Conservation (phyloP, 352 stramenopile species). For the Globisporangium ultimum region DNA sequence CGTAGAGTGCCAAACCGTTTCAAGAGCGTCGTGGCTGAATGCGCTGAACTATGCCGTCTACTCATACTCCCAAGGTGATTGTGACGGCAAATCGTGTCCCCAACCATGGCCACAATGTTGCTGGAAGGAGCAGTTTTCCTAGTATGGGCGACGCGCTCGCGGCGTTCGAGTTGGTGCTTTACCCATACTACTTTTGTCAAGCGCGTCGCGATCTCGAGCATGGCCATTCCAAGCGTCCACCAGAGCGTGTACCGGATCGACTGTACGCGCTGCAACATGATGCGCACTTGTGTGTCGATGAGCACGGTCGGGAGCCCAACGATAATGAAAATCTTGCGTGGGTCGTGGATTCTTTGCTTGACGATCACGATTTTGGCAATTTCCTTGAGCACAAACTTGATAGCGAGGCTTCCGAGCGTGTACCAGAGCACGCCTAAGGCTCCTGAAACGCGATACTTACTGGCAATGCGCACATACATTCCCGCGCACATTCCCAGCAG, state of each 20-base stretch:
- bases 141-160: too few species aligned
- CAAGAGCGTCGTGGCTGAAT: too few species aligned
- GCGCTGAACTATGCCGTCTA: too few species aligned
- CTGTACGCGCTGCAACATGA: conserved; percentile 25
- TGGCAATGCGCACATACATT: background rate
- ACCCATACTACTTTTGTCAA: conserved; percentile 12
- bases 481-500: conserved; percentile 8
- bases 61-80: too few species aligned
- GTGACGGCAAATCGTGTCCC: too few species aligned
- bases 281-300: conserved; percentile 38
- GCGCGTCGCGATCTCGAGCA: conserved; percentile 24
- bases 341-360: conserved; percentile 25
- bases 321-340: conserved; percentile 35
- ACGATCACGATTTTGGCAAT: conserved; percentile 21
- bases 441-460: background rate
- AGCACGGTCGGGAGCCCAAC: conserved; percentile 36
- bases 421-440: conserved; percentile 16
- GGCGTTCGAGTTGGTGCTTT: too few species aligned
- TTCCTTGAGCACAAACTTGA: conserved; percentile 39
- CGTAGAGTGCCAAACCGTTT: too few species aligned
- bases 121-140: too few species aligned
- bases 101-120: too few species aligned
- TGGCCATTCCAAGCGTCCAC: conserved; percentile 20
- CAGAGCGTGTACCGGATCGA: conserved; percentile 15
- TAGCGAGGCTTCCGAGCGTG: conserved; percentile 23